These are phyloP conservation scores for Phalaenopsis aphrodite DNA, from an alignment of 106 monocot genomes.

Conservation along the genomic window DNA sequence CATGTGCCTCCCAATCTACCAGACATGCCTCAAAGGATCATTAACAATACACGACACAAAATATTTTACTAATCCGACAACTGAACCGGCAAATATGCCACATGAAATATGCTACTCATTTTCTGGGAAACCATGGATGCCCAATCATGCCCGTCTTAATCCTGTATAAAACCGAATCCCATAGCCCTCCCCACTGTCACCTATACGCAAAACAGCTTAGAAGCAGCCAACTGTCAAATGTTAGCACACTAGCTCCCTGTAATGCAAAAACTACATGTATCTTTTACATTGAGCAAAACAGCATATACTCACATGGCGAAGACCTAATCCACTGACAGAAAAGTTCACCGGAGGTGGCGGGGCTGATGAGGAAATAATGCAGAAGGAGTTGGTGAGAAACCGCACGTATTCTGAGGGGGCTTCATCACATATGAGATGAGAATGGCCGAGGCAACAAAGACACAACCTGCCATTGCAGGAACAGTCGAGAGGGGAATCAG, in stretches of 20 bases:
- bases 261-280: neutral
- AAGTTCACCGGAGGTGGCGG: conserved; percentile 8
- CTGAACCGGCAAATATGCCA: too few species aligned
- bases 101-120: too few species aligned
- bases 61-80: too few species aligned
- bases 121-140: neutral
- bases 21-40: too few species aligned
- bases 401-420: conserved; percentile 14
- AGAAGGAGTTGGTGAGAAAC: conserved; percentile 16
- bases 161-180: neutral
- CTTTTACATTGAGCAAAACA: neutral
- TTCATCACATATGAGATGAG: conserved; percentile 12
- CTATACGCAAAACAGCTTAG: neutral
- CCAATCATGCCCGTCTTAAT: neutral
- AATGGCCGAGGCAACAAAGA: conserved; percentile 21
- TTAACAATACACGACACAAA: too few species aligned
- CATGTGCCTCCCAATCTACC: too few species aligned
- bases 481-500: neutral
- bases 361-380: conserved; percentile 1
- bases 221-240: neutral
- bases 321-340: neutral
- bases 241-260: neutral
- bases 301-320: conserved; percentile 1
- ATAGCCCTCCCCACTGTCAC: neutral
- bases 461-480: conserved; percentile 14